These are phyloP conservation scores for Aspergillus piperis DNA, from an alignment of 2,329 filamentous ascomycete species.

Conservation along the genomic window DNA sequence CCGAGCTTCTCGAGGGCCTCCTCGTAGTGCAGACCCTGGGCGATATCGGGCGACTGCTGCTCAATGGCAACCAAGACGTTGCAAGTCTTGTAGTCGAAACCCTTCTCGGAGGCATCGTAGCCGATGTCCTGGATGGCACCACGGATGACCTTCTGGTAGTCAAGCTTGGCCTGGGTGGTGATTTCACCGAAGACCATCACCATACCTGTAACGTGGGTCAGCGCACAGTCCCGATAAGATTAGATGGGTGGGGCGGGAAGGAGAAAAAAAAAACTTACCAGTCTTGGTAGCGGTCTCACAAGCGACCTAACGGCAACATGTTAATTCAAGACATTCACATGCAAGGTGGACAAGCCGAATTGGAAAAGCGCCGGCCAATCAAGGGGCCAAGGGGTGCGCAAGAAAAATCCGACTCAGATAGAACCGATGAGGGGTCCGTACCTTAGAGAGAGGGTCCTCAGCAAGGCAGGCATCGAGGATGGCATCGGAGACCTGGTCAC, in stretches of 20 bases:
- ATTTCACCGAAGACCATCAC: conserved; percentile 99
- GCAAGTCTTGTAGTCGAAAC: conserved; percentile 99
- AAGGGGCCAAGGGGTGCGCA: conserved; percentile 7
- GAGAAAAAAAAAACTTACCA: conserved; percentile 54
- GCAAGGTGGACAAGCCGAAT: neutral
- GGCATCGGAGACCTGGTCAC: conserved; percentile 96
- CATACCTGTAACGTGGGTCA: conserved; percentile 57
- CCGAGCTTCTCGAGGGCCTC: conserved; percentile 96
- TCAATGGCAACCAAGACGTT: conserved; percentile 98
- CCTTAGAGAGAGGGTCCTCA: conserved; percentile 96
- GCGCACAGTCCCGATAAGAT: conserved; percentile 18
- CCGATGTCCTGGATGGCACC: conserved; percentile 96
- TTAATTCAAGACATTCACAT: conserved; percentile 16
- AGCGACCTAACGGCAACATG: conserved; percentile 60
- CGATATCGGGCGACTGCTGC: conserved; percentile 98
- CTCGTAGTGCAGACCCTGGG: conserved; percentile 98
- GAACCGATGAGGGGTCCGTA: conserved; percentile 23
- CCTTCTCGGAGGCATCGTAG: conserved; percentile 95
- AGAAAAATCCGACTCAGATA: conserved; percentile 5
- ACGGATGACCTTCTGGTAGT: conserved; percentile 98
- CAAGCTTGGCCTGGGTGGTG: conserved; percentile 89
- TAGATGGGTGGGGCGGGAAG: neutral
- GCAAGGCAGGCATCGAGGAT: conserved; percentile 96
- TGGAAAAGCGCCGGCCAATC: conserved; percentile 5
- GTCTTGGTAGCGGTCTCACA: conserved; percentile 99